Evolutionary conservation across 2,329 filamentous ascomycete genomes (phyloP).

Genomic region (Penicillium sp.): DNA sequence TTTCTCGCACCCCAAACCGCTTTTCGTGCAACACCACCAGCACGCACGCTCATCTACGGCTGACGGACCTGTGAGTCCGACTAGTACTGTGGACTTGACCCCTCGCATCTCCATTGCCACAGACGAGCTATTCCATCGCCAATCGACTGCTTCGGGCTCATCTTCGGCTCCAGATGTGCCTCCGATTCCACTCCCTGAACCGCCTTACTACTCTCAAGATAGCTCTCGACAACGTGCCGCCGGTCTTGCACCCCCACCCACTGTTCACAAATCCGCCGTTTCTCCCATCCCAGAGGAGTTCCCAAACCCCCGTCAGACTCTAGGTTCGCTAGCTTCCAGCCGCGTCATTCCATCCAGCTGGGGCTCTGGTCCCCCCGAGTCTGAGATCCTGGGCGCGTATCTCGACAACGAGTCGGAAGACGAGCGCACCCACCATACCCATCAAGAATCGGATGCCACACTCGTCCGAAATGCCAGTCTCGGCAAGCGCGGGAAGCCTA

Average conservation of each 20-base stretch:
- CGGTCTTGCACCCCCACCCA: slow-evolving; percentile 41
- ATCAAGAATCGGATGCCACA: slow-evolving; percentile 33
- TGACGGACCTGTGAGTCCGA: slow-evolving; percentile 30
- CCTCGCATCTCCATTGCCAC: slow-evolving; percentile 37
- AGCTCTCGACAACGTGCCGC: slow-evolving; percentile 36
- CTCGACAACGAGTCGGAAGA: slow-evolving; percentile 39
- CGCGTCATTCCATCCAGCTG: slow-evolving; percentile 74
- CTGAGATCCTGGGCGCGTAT: slow-evolving; percentile 52
- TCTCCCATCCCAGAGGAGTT: slow-evolving; percentile 79
- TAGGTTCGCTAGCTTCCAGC: slow-evolving; percentile 71
- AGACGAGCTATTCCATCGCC: slow-evolving; percentile 37
- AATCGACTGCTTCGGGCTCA: slow-evolving; percentile 38
- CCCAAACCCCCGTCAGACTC: slow-evolving; percentile 55
- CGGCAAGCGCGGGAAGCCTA: slow-evolving; percentile 50
- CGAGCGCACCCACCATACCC: slow-evolving; percentile 21
- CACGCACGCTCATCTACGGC: slow-evolving; percentile 26
- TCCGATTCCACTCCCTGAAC: slow-evolving; percentile 31
- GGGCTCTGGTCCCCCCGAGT: slow-evolving; percentile 58
- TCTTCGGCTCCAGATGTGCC: slow-evolving; percentile 41
- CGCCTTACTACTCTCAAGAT: slow-evolving; percentile 25
- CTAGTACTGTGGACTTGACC: slow-evolving; percentile 32
- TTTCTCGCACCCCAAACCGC: slow-evolving; percentile 38
- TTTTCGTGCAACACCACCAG: slow-evolving; percentile 18
- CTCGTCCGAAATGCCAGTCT: slow-evolving; percentile 51
- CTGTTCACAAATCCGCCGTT: slow-evolving; percentile 66